A percentile compares a stretch with the other conserved stretches of the same genome.
Conservation (phyloP, 352 stramenopile genomes). For the Thalassiosira allenii region DNA sequence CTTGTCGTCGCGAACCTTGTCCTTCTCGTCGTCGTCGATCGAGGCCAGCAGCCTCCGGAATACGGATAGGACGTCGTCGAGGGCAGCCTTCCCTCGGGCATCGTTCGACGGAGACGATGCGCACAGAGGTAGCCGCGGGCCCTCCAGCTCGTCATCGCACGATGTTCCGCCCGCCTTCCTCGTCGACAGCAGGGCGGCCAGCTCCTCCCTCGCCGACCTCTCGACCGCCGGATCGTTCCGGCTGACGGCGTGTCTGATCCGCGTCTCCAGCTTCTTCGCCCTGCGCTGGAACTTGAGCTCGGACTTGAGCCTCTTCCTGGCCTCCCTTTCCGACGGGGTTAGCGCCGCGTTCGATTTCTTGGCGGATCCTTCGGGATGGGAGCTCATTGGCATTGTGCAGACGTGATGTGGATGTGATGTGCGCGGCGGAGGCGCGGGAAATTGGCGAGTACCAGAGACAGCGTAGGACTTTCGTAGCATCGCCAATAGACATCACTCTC, state of each 20-base stretch:
- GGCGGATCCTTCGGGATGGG: not conserved
- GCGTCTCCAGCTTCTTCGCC: constrained; percentile 61
- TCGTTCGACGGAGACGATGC: constrained; percentile 3
- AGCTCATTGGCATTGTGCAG: constrained; percentile 6
- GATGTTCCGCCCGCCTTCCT: not conserved
- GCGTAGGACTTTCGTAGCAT: no score
- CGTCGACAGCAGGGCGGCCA: constrained; percentile 25
- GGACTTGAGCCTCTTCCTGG: constrained; percentile 59
- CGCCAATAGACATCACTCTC: no score
- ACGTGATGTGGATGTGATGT: no score
- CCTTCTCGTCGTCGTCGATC: constrained; percentile 12
- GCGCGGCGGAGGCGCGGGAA: no score
- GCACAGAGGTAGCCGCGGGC: not conserved
- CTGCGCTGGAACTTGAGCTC: constrained; percentile 62
- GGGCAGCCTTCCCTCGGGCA: constrained; percentile 17
- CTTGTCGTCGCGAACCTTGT: constrained; percentile 35
- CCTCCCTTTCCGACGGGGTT: constrained; percentile 38
- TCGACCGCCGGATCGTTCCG: constrained; percentile 61
- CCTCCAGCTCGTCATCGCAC: constrained; percentile 3
- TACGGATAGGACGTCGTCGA: constrained; percentile 33
- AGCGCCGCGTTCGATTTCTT: constrained; percentile 25
- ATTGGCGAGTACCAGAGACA: no score
- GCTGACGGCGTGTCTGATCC: constrained; percentile 59
- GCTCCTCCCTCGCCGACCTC: constrained; percentile 46
- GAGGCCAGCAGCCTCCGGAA: constrained; percentile 28